Evolutionary conservation across 1,284 basidiomycete genomes (phyloP).

Genomic region (Boletellus deceptivus): DNA sequence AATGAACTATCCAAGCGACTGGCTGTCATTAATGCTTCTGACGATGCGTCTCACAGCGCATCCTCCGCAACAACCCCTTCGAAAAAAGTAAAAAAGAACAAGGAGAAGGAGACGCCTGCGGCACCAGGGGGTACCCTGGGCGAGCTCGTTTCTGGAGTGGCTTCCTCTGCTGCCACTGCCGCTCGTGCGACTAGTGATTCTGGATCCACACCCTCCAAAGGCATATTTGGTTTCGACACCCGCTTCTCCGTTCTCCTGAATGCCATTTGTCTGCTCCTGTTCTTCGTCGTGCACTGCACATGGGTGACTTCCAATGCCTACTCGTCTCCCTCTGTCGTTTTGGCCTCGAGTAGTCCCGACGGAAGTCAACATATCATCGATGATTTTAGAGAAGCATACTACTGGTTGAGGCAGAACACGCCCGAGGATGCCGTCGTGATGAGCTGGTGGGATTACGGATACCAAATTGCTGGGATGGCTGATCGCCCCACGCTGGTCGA

Average conservation of each 20-base stretch:
- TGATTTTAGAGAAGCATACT: constrained; percentile 99
- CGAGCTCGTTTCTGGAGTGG: constrained; percentile 46
- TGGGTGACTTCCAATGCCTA: constrained; percentile 96
- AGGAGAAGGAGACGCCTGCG: constrained; percentile 42
- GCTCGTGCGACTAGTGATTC: constrained; percentile 16
- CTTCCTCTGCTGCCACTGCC: constrained; percentile 33
- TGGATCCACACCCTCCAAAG: constrained; percentile 38
- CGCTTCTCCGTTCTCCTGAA: constrained; percentile 77
- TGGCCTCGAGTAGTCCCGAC: constrained; percentile 79
- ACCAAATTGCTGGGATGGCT: constrained; percentile 99
- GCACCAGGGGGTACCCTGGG: constrained; percentile 35
- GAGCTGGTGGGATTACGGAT: constrained; percentile 99
- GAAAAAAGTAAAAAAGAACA: constrained; percentile 65
- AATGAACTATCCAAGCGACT: constrained; percentile 26
- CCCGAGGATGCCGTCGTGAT: constrained; percentile 89
- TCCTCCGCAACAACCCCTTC: constrained; percentile 32
- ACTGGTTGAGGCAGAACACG: constrained; percentile 98
- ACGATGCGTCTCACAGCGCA: constrained; percentile 27
- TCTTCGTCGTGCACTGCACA: constrained; percentile 96
- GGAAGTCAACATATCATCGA: constrained; percentile 96
- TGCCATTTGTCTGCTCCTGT: constrained; percentile 76
- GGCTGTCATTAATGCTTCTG: constrained; percentile 26
- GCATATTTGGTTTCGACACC: constrained; percentile 85
- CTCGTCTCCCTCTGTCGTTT: constrained; percentile 96
- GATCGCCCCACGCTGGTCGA: constrained; percentile 97